Base-by-base conservation (phyloP, 2,329 filamentous ascomycete species). In the Paramyrothecium roridum region DNA sequence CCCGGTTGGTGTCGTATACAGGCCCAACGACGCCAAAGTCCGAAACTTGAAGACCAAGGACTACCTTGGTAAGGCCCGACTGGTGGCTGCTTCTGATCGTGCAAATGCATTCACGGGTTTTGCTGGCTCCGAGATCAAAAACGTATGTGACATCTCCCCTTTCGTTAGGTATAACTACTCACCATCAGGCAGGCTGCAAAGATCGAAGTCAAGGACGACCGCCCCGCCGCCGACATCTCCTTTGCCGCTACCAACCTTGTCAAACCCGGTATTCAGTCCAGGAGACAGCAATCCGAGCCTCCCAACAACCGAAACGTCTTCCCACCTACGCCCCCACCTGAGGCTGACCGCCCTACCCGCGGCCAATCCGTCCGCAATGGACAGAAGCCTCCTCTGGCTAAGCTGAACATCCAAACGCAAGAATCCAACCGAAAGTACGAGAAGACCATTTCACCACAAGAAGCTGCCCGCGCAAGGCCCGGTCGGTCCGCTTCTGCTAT, bases 31-130 rank as follows among this genome's bases (percentile, higher is more conserved):
- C 67, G 93, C 95, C 60, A 99, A 99, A 74, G 95, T 99, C 62
- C 96, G 96, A 75, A 99, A 99, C 67, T 79, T 99, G 66, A 96
- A 97, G 79, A 91, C 92, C 21, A 98, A 98, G 71, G 93, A 99
- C 69, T 99, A 99, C 66, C 85, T 99, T 3, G 95, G 95, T 58
- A 97, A 97, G 73, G 92, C 95, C n/a, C 85, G 91, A 57, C 80
- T 99, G 34, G 90, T 99, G 10, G 95, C 95, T 22, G 90, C 93
- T 23, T 90, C 91, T 1, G 91, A 96, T 66, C 83, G 88, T 54
- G 77, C 83, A 60, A 93, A 93, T 72, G 88, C 86, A 23, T 95
- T 91, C 65, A 93, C 89, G 48, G 91, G 91, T 48, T 93, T 93
- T 70, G 80, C 88, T 59, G 91, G 88, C 48, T 85, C 86, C 2